Evolutionary conservation across 208 protist genomes (phyloP).

Genomic region (Trypanosoma cruzi): DNA sequence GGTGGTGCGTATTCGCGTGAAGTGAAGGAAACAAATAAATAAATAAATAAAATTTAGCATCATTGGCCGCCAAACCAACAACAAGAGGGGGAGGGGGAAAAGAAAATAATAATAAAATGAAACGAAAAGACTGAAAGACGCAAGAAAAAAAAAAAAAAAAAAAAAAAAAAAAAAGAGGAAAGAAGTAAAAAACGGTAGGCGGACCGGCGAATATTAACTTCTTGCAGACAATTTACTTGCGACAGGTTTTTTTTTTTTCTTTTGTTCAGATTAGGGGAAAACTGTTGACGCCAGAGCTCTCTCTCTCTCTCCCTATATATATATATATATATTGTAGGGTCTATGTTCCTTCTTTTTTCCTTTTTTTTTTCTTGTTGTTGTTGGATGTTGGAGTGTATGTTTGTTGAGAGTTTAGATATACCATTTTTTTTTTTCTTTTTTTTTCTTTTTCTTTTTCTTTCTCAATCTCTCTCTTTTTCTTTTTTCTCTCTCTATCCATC

Average conservation of each 20-base stretch:
- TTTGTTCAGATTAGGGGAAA: too few species aligned
- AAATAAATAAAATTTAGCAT: not conserved
- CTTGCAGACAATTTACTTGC: too few species aligned
- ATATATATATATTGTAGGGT: too few species aligned
- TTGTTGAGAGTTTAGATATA: too few species aligned
- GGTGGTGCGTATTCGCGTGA: conserved; percentile 22
- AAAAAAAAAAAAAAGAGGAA: not conserved
- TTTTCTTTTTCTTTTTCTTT: not conserved
- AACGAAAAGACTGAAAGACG: not conserved
- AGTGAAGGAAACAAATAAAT: conserved; percentile 18
- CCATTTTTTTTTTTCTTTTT: not conserved
- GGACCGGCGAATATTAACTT: too few species aligned
- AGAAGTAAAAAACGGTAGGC: not conserved
- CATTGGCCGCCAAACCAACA: not conserved
- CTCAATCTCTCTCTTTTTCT: not conserved
- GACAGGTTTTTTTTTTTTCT: not conserved
- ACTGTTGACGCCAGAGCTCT: too few species aligned
- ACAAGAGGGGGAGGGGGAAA: too few species aligned
- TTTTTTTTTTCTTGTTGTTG: too few species aligned
- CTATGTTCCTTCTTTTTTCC: too few species aligned
- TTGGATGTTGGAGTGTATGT: too few species aligned
- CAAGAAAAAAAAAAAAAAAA: conserved; percentile 5
- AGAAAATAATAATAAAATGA: conserved; percentile 5
- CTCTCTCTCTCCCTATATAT: too few species aligned
- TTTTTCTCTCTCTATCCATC: too few species aligned